Evolutionary conservation across 495 filamentous ascomycete genomes (phyloP), one percentile per base, ranked within the genome.

Genomic region (Aspergillus cavernicola): DNA sequence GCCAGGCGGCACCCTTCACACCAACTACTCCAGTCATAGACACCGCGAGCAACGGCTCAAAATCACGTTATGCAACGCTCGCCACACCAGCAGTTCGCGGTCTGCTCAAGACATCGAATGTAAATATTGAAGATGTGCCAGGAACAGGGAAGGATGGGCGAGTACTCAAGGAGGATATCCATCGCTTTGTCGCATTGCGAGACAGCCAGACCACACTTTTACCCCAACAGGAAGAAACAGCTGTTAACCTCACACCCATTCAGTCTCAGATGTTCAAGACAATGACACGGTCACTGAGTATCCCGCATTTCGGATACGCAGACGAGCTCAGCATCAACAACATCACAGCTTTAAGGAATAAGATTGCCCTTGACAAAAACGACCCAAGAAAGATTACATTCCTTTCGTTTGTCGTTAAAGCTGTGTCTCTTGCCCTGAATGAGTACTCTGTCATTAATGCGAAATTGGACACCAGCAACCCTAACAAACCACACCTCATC

Each of bases 251-350:
- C 16, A 88, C 89, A 4, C 83, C 82, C 22, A 87, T 89, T 23
- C 93, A 97, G 72, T 74, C 79, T 16, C 85, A 89, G 63, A 99
- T 99, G 95, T 97, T 96, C 82, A 96, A 93, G 69, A 82, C 83
- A n/a, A 99, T 99, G 95, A 97, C 92, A 18, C 82, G 83, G 36
- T 95, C 91, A 15, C 76, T 99, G 56, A 80, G 61, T 40, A 97
- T 92, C 55, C 95, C 93, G 0, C 95, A 97, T 68, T 95, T 99
- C 67, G 80, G 96, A 41, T 99, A 90, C 68, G 84, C 89, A 11
- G 89, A 96, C 66, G 87, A 92, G 64, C 75, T 96, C 32, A 85
- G 90, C 65, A 81, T 96, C 61, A 83, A 84, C 47, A 70, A 80
- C 16, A 76, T 97, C 2, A 82, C 81, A 35, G 71, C 79, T 31